phyloP scores from a whole-genome alignment of 2,329 filamentous ascomycete species.

The Arthroderma sp. region DNA sequence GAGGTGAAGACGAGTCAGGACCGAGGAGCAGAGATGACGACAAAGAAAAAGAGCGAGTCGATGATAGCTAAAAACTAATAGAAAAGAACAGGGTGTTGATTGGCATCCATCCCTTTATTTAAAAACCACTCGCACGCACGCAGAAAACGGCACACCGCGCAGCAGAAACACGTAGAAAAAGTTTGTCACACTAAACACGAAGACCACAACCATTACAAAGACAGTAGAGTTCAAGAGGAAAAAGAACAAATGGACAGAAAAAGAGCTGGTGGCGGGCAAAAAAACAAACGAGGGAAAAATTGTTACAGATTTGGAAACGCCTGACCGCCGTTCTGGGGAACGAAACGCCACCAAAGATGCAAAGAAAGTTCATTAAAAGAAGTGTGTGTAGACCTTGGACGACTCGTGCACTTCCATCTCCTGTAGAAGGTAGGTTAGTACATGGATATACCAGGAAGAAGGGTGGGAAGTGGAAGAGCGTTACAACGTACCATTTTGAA shows the following conservation, averaged over 20 bases:
- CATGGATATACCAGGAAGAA: background rate
- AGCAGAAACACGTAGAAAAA: background rate
- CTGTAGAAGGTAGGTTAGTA: conserved; percentile 38
- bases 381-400: conserved; percentile 99
- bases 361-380: conserved; percentile 58
- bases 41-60: background rate
- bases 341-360: conserved; percentile 13
- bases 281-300: conserved; percentile 7
- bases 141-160: background rate
- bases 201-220: background rate
- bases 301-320: conserved; percentile 6
- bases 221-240: conserved; percentile 4
- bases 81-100: background rate
- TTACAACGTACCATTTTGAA: conserved; percentile 93
- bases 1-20: background rate
- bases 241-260: conserved; percentile 9
- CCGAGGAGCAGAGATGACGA: background rate
- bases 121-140: background rate
- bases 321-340: conserved; percentile 6
- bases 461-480: background rate
- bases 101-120: background rate
- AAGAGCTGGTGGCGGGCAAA: conserved; percentile 1
- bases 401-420: conserved; percentile 99
- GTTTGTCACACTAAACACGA: background rate
- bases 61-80: background rate